Evolutionary conservation across 441 rosid species (phyloP), one percentile per base, ranked within the genome.

Genomic region (Mallotus repandus): DNA sequence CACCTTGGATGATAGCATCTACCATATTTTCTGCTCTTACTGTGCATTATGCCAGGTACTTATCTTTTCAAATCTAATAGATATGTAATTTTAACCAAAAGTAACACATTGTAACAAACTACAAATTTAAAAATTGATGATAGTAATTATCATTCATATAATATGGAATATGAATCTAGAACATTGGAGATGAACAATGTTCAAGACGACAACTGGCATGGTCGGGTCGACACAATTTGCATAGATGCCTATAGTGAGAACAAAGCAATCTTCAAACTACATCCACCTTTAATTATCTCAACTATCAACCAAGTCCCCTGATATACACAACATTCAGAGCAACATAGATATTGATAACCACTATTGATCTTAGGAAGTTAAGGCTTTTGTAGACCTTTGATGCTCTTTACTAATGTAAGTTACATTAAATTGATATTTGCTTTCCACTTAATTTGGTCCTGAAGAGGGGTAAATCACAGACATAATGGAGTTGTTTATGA

Each of bases 121-220:
- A 18, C 7, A 5, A 12, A n/a, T n/a, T 22, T 53, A 56, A 49
- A 69, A 48, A 18, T 62, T 48, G 48, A 70, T 73, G 41, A 5
- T 35, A 35, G 41, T 35, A 13, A 9, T 63, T 54, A 52, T 3
- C 50, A 9, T 22, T 49, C 5, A 25, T 70, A 65, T 22, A 38
- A 50, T 21, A 12, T 65, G 69, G 69, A 73, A 74, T 83, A 94
- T 97, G 97, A 94, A 72, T 84, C 97, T 14, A 85, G 94, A 83
- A 94, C 99, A 8, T 70, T 94, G 80, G 99, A 92, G 87, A 94
- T 91, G 88, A 94, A 94, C 85, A 94, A 94, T 77, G 97, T 94
- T 58, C 97, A 92, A 69, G 96, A 89, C 11, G 96, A 97, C 56
- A 87, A 80, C 29, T 94, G 99, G 99, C 99, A 92, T 71, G 97